Conservation (phyloP, 164 flowering plant genomes). For the Vitis cinerea region DNA sequence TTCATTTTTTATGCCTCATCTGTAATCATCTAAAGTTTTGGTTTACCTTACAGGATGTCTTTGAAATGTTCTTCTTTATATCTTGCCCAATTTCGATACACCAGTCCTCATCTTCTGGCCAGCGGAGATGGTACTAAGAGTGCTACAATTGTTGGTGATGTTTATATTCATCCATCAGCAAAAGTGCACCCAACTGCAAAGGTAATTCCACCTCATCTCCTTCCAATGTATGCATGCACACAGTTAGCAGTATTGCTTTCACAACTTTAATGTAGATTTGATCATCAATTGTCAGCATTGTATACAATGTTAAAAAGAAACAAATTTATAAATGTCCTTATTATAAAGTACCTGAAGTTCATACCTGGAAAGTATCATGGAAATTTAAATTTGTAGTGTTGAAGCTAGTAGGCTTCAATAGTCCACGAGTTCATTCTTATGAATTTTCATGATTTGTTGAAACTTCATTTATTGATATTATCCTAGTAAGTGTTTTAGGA, state of each 20-base stretch:
- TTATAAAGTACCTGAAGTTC: not conserved
- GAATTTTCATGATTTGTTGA: no score
- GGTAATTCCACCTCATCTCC: constrained; percentile 38
- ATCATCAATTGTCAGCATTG: not conserved
- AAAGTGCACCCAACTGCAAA: constrained; percentile 96
- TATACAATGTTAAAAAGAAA: not conserved
- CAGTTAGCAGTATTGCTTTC: no score
- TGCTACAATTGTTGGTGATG: constrained; percentile 79
- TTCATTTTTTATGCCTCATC: not conserved
- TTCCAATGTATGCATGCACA: not conserved
- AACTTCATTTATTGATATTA: no score
- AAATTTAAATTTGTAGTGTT: not conserved
- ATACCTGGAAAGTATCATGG: not conserved
- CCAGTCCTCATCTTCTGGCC: constrained; percentile 80
- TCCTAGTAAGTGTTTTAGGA: no score
- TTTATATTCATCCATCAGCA: constrained; percentile 94
- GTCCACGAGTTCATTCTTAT: not conserved
- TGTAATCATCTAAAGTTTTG: not conserved
- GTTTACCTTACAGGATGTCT: constrained; percentile 68
- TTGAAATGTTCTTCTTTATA: constrained; percentile 85
- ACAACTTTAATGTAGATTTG: no score
- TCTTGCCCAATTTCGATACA: constrained; percentile 67
- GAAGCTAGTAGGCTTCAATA: not conserved
- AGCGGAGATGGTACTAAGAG: constrained; percentile 75
- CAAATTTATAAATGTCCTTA: not conserved